Evolutionary conservation across 2,329 filamentous ascomycete species (phyloP), one percentile per base, ranked within the genome.

Genomic region (Aspergillus felis): DNA sequence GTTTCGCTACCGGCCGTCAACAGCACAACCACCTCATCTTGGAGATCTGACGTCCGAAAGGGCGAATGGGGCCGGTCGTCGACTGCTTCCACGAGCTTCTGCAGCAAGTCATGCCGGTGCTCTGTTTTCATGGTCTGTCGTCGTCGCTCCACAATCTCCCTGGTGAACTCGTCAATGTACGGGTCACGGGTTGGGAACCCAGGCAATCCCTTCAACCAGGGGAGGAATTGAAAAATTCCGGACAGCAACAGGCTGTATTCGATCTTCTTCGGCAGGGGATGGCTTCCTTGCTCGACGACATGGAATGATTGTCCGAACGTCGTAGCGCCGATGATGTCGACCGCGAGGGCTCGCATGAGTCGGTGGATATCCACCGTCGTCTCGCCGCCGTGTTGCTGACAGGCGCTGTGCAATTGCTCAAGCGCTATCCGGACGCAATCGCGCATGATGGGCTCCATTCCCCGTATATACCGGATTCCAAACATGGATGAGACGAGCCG

Each of bases 241-340:
- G 27, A 38, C 7, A 28, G 28, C 28, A 28, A 3, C 20, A 51
- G 27, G 6, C 38, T 51, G 28, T 35, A 35, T 7, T 28, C 50
- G n/a, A 32, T 29, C 28, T 51, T 51, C 50, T 51, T 35, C 7
- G 27, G 50, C 14, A 51, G 50, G 28, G 50, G 50, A 24, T 51
- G 50, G 17, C 28, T 35, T 2, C 50, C 50, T 20, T 51, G 32
- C 28, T 51, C 38, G 4, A 51, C 50, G 7, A 51, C 27, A 35
- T 51, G 10, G 4, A 51, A 51, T 1, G 50, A 35, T 29, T 51
- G 50, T 3, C 50, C 50, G 50, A 51, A 51, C 7, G 50, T 51
- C 12, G 50, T 51, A n/a, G 38, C 50, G 27, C 50, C 50, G 17
- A 51, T 51, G 50, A 51, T 51, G 50, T 51, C 50, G 7, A 35